Percentiles rank a stretch among this genome's conserved stretches.
phyloP scores from a whole-genome alignment of 306 rosid species.

The Mimosa pudica region DNA sequence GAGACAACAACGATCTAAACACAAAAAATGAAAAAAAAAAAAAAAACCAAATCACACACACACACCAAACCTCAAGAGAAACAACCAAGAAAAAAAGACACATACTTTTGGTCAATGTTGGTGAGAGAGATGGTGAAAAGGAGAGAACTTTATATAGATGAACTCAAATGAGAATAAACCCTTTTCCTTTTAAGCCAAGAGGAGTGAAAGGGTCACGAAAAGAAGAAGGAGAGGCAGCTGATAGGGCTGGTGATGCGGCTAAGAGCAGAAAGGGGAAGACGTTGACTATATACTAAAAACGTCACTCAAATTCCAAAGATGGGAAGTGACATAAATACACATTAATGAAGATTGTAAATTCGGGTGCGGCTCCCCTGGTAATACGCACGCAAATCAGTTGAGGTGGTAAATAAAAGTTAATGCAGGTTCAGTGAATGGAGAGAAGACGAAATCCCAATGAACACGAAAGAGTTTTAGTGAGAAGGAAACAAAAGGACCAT shows the following conservation, averaged over 20 bases:
- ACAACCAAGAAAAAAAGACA: not conserved
- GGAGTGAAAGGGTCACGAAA: too few relatives aligned
- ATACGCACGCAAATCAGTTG: conserved; percentile 27
- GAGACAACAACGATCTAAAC: conserved; percentile 41
- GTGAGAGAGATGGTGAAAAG: conserved; percentile 34
- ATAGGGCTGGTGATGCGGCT: conserved; percentile 35
- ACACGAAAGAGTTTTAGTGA: conserved; percentile 22
- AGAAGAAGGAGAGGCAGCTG: conserved; percentile 26
- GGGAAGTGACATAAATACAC: conserved; percentile 27
- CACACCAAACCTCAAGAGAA: conserved; percentile 30
- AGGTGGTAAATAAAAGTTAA: conserved; percentile 39
- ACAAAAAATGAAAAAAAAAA: not conserved
- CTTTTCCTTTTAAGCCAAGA: conserved; percentile 18
- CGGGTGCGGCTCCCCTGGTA: not conserved
- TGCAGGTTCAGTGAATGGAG: conserved; percentile 26
- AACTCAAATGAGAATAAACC: conserved; percentile 26
- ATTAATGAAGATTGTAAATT: not conserved
- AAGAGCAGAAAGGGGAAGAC: too few relatives aligned
- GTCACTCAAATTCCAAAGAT: conserved; percentile 29
- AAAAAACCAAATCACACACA: conserved; percentile 28
- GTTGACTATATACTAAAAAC: too few relatives aligned
- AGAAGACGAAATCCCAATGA: conserved; percentile 9
- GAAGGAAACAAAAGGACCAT: not conserved
- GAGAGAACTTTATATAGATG: conserved; percentile 25
- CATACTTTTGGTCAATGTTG: conserved; percentile 38